Percentiles rank a stretch among this genome's conserved stretches.
Conservation (phyloP, 495 filamentous ascomycete species). For the Podospora sp. region DNA sequence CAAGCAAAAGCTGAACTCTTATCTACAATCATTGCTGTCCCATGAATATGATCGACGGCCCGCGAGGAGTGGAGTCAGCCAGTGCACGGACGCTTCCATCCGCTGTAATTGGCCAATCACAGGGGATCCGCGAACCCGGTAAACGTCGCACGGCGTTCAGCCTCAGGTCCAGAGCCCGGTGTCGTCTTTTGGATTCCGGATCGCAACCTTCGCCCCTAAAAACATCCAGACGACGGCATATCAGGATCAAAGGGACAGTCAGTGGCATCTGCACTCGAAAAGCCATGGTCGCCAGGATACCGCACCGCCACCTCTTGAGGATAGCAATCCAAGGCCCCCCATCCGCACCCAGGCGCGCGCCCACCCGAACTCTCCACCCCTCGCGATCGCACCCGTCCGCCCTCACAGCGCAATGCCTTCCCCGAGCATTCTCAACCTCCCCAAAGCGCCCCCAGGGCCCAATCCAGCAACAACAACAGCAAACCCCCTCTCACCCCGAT, state of each 20-base stretch:
- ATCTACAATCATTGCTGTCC: too few species aligned
- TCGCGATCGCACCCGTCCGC: neutral
- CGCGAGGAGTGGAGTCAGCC: too few species aligned
- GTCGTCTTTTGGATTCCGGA: neutral
- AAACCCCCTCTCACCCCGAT: neutral
- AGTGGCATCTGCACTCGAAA: neutral
- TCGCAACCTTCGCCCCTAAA: neutral
- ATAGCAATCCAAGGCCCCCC: neutral
- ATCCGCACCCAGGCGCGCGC: neutral
- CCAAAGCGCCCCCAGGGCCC: conserved; percentile 10
- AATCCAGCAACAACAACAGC: neutral
- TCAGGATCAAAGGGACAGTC: neutral
- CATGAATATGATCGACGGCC: too few species aligned
- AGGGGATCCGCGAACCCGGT: neutral
- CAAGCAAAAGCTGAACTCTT: too few species aligned
- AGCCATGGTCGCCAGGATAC: neutral
- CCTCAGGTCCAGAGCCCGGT: neutral
- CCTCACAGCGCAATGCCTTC: neutral
- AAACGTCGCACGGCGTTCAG: neutral
- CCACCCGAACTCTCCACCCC: neutral
- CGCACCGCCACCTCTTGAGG: neutral
- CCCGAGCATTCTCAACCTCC: conserved; percentile 19
- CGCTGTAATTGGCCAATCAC: neutral
- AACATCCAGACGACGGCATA: too few species aligned
- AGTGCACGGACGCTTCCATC: neutral